These are phyloP conservation scores for Gossypium thurberi DNA, from an alignment of 345 rosid species.

Conservation along the genomic window DNA sequence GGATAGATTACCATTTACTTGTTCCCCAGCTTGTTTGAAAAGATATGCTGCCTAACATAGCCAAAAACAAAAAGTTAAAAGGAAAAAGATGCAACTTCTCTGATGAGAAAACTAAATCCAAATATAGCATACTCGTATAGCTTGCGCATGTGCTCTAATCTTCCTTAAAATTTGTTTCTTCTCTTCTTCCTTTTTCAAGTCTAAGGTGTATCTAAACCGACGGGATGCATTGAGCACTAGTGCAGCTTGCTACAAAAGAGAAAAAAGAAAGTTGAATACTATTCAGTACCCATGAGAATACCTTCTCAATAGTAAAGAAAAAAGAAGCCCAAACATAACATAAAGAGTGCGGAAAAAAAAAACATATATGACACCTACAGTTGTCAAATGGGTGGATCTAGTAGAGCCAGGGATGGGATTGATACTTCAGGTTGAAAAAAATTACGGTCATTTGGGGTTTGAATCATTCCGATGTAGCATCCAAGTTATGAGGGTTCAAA, in stretches of 20 bases:
- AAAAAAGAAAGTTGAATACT: conserved; percentile 1
- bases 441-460: neutral
- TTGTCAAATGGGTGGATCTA: neutral
- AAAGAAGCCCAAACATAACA: neutral
- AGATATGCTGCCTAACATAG: conserved; percentile 76
- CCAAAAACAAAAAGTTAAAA: conserved; percentile 13
- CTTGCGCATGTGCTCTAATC: conserved; percentile 89
- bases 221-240: conserved; percentile 96
- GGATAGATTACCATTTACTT: conserved; percentile 44
- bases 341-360: neutral
- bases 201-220: conserved; percentile 90
- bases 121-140: conserved; percentile 50
- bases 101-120: neutral
- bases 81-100: neutral
- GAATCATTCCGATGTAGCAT: neutral
- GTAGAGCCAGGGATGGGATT: neutral
- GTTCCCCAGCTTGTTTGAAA: conserved; percentile 56
- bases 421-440: neutral
- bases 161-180: conserved; percentile 48
- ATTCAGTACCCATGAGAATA: neutral
- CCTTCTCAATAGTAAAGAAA: neutral
- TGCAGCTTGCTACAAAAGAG: conserved; percentile 75
- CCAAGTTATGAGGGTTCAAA: neutral
- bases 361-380: neutral
- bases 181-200: conserved; percentile 82